Conservation (phyloP, 768 basidiomycete species). For the Heimioporus sp. region DNA sequence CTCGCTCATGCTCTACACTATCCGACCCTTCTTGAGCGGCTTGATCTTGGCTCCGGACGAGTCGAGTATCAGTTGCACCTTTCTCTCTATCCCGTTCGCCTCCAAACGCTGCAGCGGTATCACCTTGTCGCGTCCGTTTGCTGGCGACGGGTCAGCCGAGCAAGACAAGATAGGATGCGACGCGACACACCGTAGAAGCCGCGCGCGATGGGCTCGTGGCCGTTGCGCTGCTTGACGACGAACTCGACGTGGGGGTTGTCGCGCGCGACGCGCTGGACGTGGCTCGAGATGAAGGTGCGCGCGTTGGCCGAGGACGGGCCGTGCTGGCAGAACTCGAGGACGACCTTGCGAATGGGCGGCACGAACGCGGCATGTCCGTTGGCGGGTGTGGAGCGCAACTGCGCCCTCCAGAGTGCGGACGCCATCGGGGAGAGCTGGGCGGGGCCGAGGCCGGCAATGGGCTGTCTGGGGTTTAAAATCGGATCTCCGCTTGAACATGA, state of each 20-base stretch:
- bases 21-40: slow-evolving; percentile 60
- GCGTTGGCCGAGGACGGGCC: slow-evolving; percentile 75
- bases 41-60: slow-evolving; percentile 86
- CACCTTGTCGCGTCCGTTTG: slow-evolving; percentile 87
- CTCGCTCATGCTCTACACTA: slow-evolving; percentile 77
- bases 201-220: slow-evolving; percentile 75
- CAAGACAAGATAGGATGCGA: background rate
- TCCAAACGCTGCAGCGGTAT: slow-evolving; percentile 75
- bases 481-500: slow-evolving; percentile 9
- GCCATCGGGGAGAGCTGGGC: slow-evolving; percentile 28
- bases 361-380: slow-evolving; percentile 77
- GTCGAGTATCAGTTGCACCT: slow-evolving; percentile 81
- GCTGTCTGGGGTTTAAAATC: slow-evolving; percentile 29
- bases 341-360: slow-evolving; percentile 79
- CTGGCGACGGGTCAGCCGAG: slow-evolving; percentile 40
- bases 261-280: slow-evolving; percentile 62
- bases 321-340: slow-evolving; percentile 85
- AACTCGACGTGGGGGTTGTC: slow-evolving; percentile 83
- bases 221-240: slow-evolving; percentile 72
- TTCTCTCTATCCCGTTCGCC: slow-evolving; percentile 69
- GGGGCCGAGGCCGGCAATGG: background rate
- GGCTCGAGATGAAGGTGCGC: slow-evolving; percentile 64
- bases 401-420: slow-evolving; percentile 43
- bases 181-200: slow-evolving; percentile 69
- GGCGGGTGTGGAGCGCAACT: slow-evolving; percentile 55